Conservation (phyloP, 805 yeast genomes). For the Debaryomyces tyrocola region DNA sequence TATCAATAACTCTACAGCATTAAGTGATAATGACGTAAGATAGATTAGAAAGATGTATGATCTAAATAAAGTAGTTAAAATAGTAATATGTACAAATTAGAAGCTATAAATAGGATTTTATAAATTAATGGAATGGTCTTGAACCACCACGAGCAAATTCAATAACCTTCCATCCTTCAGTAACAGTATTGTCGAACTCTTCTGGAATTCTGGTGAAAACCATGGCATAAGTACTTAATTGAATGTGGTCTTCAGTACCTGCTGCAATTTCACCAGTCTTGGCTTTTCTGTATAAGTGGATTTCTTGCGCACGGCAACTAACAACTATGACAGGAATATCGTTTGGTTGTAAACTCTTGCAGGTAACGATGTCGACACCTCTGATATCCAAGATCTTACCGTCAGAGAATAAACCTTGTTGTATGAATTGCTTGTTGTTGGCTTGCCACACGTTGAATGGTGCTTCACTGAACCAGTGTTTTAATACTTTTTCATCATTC, state of each 20-base stretch:
- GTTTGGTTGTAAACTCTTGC: conserved; percentile 85
- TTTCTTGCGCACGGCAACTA: conserved; percentile 95
- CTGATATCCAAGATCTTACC: conserved; percentile 91
- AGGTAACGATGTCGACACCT: conserved; percentile 88
- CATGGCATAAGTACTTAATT: conserved; percentile 93
- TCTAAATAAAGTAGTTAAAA: too few species aligned
- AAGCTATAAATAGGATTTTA: background rate
- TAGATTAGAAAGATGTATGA: too few species aligned
- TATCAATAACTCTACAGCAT: background rate
- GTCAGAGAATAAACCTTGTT: conserved; percentile 88
- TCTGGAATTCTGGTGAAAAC: conserved; percentile 92
- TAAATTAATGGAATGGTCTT: conserved; percentile 60
- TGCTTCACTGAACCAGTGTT: conserved; percentile 94
- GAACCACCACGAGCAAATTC: conserved; percentile 95
- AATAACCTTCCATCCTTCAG: conserved; percentile 96
- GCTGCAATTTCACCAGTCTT: conserved; percentile 95
- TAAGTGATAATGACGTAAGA: background rate
- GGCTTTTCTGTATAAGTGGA: conserved; percentile 81
- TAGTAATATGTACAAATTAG: conserved; percentile 1
- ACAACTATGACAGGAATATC: conserved; percentile 91
- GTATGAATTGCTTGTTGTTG: conserved; percentile 86
- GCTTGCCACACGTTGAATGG: conserved; percentile 94
- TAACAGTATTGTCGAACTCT: conserved; percentile 82
- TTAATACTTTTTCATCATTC: conserved; percentile 81
- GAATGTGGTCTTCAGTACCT: conserved; percentile 91